Percentiles rank a stretch among this genome's conserved stretches.
phyloP scores from a whole-genome alignment of 1,284 basidiomycete genomes.

The Wallemia mellicola region DNA sequence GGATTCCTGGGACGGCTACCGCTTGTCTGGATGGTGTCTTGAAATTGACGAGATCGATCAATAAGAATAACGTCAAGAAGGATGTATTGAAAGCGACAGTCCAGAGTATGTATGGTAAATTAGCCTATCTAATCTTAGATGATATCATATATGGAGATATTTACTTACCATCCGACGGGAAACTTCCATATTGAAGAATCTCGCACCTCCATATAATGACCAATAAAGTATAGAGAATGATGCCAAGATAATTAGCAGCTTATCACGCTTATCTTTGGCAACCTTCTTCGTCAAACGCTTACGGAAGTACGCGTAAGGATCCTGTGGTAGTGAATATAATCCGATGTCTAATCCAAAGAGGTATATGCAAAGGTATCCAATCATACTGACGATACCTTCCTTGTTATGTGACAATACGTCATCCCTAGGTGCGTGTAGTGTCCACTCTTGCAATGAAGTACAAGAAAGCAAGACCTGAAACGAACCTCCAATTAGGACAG shows the following conservation, averaged over 20 bases:
- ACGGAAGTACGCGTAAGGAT: slow-evolving; percentile 30
- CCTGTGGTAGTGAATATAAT: slow-evolving; percentile 44
- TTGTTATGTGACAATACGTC: slow-evolving; percentile 55
- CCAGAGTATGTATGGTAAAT: slow-evolving; percentile 70
- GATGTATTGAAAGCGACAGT: slow-evolving; percentile 61
- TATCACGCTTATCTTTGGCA: not conserved
- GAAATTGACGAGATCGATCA: slow-evolving; percentile 40
- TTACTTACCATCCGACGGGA: slow-evolving; percentile 42
- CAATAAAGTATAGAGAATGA: not conserved
- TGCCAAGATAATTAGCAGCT: not conserved
- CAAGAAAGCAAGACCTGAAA: slow-evolving; percentile 35
- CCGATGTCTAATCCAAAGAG: slow-evolving; percentile 57
- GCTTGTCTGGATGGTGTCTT: slow-evolving; percentile 17
- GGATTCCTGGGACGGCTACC: slow-evolving; percentile 24
- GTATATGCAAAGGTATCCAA: slow-evolving; percentile 73
- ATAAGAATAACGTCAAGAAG: slow-evolving; percentile 51
- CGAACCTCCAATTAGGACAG: slow-evolving; percentile 11
- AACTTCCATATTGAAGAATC: slow-evolving; percentile 16
- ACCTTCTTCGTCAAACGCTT: not conserved
- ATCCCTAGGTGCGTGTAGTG: slow-evolving; percentile 30
- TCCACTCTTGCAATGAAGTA: slow-evolving; percentile 28
- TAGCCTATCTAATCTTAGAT: slow-evolving; percentile 29
- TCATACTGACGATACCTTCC: slow-evolving; percentile 55
- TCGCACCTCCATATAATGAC: not conserved
- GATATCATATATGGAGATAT: not conserved